A percentile compares a stretch with the other conserved stretches of the same genome.
phyloP scores from a whole-genome alignment of 768 basidiomycete genomes.

The Russula compacta region DNA sequence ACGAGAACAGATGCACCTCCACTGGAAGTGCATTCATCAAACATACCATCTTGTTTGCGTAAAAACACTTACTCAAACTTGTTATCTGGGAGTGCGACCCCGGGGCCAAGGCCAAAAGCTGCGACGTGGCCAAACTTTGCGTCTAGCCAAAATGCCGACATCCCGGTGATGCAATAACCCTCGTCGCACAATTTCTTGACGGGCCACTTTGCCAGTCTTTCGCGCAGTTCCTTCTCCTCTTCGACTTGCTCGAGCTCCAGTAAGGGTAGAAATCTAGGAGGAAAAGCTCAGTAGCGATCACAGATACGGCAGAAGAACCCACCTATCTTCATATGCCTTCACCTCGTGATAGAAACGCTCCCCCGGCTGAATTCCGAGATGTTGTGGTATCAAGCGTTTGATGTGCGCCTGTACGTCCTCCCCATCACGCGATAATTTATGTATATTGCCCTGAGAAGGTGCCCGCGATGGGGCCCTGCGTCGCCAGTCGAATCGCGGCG shows the following conservation, averaged over 20 bases:
- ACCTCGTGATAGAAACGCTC: slow-evolving; percentile 43
- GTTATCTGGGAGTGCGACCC: slow-evolving; percentile 52
- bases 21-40: slow-evolving; percentile 29
- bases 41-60: slow-evolving; percentile 2
- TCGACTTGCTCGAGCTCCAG: slow-evolving; percentile 54
- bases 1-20: slow-evolving; percentile 63
- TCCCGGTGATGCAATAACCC: slow-evolving; percentile 61
- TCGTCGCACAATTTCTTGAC: slow-evolving; percentile 49
- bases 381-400: slow-evolving; percentile 34
- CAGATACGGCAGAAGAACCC: slow-evolving; percentile 15
- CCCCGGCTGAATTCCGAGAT: slow-evolving; percentile 26
- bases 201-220: slow-evolving; percentile 64
- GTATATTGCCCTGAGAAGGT: not conserved
- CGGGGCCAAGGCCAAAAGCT: slow-evolving; percentile 55
- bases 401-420: slow-evolving; percentile 23
- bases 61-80: slow-evolving; percentile 51
- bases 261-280: slow-evolving; percentile 39
- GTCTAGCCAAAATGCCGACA: slow-evolving; percentile 62
- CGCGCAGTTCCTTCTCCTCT: slow-evolving; percentile 46
- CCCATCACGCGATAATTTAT: slow-evolving; percentile 13
- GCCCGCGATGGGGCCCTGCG: slow-evolving; percentile 42
- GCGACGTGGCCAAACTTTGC: slow-evolving; percentile 58
- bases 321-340: slow-evolving; percentile 48
- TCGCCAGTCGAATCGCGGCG: slow-evolving; percentile 55
- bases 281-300: not conserved